A percentile compares a stretch with the other conserved stretches of the same genome.
These are phyloP conservation scores for Thelephora terrestris DNA, from an alignment of 1,284 basidiomycete species.

Conservation along the genomic window DNA sequence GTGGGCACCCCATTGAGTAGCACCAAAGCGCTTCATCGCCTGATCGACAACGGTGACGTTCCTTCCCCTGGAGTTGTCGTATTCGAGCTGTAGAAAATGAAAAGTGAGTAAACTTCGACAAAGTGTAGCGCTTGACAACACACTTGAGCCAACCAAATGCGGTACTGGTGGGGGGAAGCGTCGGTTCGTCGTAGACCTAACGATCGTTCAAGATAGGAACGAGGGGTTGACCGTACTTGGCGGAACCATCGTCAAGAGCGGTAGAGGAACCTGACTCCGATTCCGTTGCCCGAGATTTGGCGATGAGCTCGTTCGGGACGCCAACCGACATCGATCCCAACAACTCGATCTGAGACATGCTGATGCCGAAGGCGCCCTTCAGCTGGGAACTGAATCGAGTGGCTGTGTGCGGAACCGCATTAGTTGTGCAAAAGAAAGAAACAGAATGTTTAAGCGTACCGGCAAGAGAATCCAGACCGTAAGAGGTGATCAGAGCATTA, in stretches of 20 bases:
- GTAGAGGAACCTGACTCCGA: slow-evolving; percentile 2
- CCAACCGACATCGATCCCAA: slow-evolving; percentile 21
- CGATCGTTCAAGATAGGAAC: slow-evolving; percentile 20
- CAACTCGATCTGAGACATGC: slow-evolving; percentile 21
- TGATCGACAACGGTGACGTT: slow-evolving; percentile 9
- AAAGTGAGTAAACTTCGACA: slow-evolving; percentile 11
- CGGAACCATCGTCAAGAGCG: slow-evolving; percentile 14
- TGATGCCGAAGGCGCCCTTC: slow-evolving; percentile 18
- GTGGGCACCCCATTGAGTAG: slow-evolving; percentile 22
- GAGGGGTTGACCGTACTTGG: slow-evolving; percentile 19
- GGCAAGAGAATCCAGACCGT: slow-evolving; percentile 22
- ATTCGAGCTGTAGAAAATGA: slow-evolving; percentile 6
- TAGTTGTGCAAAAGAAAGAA: background rate
- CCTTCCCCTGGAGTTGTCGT: slow-evolving; percentile 11
- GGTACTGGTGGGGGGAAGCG: slow-evolving; percentile 21
- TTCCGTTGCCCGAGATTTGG: slow-evolving; percentile 8
- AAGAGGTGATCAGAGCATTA: slow-evolving; percentile 22
- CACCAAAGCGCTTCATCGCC: slow-evolving; percentile 18
- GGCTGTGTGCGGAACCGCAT: slow-evolving; percentile 12
- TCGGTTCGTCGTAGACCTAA: slow-evolving; percentile 21
- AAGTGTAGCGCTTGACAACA: background rate
- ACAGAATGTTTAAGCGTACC: slow-evolving; percentile 14
- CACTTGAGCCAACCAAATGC: slow-evolving; percentile 22
- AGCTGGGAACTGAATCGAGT: slow-evolving; percentile 21
- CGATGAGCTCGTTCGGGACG: slow-evolving; percentile 16